These are phyloP conservation scores for Aspergillus ostianus DNA, from an alignment of 495 filamentous ascomycete species.

Conservation along the genomic window DNA sequence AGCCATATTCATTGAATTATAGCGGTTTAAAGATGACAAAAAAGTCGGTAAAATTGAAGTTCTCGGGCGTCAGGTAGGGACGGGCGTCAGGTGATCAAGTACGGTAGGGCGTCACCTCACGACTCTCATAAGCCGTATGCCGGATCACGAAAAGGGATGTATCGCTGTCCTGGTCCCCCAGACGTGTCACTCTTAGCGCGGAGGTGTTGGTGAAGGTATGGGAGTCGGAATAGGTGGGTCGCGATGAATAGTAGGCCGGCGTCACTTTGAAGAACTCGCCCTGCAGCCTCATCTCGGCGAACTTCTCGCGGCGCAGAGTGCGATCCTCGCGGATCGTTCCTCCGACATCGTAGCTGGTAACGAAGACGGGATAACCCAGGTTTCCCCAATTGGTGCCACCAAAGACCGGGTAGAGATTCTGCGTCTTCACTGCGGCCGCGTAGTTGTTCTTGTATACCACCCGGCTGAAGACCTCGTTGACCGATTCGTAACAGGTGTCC, in stretches of 20 bases:
- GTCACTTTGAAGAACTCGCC: no score
- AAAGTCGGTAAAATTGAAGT: background rate
- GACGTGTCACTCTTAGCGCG: no score
- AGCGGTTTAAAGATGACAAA: background rate
- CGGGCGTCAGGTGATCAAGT: background rate
- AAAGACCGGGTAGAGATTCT: constrained; percentile 56
- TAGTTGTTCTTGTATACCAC: constrained; percentile 60
- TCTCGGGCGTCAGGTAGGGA: background rate
- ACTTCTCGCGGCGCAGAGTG: no score
- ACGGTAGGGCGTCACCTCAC: no score
- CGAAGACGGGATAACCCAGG: constrained; percentile 47
- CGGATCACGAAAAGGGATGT: no score
- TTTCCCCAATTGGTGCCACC: constrained; percentile 60
- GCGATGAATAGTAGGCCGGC: no score
- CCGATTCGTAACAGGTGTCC: constrained; percentile 43
- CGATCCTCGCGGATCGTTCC: no score
- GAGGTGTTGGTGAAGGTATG: no score
- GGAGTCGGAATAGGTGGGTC: no score
- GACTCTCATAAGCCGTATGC: no score
- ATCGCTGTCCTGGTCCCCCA: no score
- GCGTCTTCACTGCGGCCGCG: constrained; percentile 46
- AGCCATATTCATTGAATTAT: background rate
- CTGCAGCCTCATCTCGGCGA: no score
- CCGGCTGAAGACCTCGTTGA: constrained; percentile 50
- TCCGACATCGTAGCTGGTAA: constrained; percentile 52